These are phyloP conservation scores for Xylariomycetidae sp. DNA, from an alignment of 2,329 filamentous ascomycete genomes.

Conservation along the genomic window DNA sequence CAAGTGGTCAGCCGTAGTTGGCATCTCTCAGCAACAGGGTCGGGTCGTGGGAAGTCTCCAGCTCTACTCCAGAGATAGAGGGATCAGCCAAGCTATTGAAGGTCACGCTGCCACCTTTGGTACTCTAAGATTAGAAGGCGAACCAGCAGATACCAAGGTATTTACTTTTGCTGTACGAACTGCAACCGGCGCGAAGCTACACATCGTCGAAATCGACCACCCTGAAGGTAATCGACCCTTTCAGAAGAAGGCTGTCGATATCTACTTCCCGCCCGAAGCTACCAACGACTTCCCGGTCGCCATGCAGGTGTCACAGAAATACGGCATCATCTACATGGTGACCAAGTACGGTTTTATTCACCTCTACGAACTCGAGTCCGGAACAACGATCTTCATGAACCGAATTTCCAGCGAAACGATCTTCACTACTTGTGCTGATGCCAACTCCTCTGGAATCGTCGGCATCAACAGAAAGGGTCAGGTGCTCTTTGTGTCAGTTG, in stretches of 20 bases:
- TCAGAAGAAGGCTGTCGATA: slow-evolving; percentile 92
- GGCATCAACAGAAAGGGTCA: slow-evolving; percentile 98
- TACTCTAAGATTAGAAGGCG: slow-evolving; percentile 81
- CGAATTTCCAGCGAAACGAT: slow-evolving; percentile 99
- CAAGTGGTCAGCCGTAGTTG: slow-evolving; percentile 98
- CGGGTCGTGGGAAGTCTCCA: slow-evolving; percentile 96
- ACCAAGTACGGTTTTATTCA: slow-evolving; percentile 99
- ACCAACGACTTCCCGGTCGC: slow-evolving; percentile 97
- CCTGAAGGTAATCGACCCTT: slow-evolving; percentile 83
- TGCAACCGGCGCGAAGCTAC: slow-evolving; percentile 85
- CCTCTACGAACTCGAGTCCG: slow-evolving; percentile 94
- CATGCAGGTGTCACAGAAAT: slow-evolving; percentile 94
- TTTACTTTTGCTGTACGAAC: slow-evolving; percentile 96
- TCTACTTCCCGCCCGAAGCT: slow-evolving; percentile 95
- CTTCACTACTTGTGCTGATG: slow-evolving; percentile 86
- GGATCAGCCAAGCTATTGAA: slow-evolving; percentile 97
- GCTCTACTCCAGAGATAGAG: slow-evolving; percentile 90
- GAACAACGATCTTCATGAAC: slow-evolving; percentile 98
- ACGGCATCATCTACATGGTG: slow-evolving; percentile 93
- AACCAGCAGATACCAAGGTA: slow-evolving; percentile 84
- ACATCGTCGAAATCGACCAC: slow-evolving; percentile 97
- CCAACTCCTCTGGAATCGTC: slow-evolving; percentile 80
- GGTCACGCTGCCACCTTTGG: slow-evolving; percentile 95
- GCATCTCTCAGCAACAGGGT: slow-evolving; percentile 88
- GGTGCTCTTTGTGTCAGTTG: slow-evolving; percentile 88